Base-by-base conservation (phyloP, 805 yeast species). In the Lipomyces chichibuensis region DNA sequence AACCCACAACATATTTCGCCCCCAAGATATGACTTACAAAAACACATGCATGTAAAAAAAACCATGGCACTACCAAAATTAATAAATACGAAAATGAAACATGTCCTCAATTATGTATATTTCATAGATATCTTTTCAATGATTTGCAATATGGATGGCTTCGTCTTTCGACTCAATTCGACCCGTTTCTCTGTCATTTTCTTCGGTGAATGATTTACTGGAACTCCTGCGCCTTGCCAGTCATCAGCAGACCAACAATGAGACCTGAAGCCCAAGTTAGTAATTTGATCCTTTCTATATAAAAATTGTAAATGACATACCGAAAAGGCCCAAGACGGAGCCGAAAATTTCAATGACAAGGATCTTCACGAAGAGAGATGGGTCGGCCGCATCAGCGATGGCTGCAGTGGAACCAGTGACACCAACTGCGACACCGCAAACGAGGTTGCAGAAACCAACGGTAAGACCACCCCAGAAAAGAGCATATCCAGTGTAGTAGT, bases 381-480 rank as follows among this genome's bases (percentile, higher is more conserved):
- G 87, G 81, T 95, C 98, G 11, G 99, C 98, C 37, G 99, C 99
- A 80, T 95, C 99, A 56, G 96, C 87, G 69, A 95, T 86, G 53
- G 99, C 99, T 46, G 98, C 99, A n/a, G 98, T 95, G 32, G 98
- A 88, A 59, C 99, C 99, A 17, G 99, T 95, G 69, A 95, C 84
- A 70, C 99, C 99, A 59, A 95, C 99, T 2, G 97, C 94, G 64
- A 95, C 83, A 82, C 99, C 99, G 84, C 99, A 95, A 67, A 95
- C 89, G 78, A 95, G 85, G 80, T 95, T 95, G 75, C 96, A 88
- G 39, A 91, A 77, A 52, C 99, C 99, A 60, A 95, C 99, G 4
- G 99, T 95, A 61, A 93, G 76, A 35, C 99, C 99, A 32, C 98
- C 99, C 99, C 99, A 95, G 79, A 95, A 95, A 69, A 95, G 83